Evolutionary conservation across 345 rosid species (phyloP), one percentile per base, ranked within the genome.

Genomic region (Arabidopsis thaliana): DNA sequence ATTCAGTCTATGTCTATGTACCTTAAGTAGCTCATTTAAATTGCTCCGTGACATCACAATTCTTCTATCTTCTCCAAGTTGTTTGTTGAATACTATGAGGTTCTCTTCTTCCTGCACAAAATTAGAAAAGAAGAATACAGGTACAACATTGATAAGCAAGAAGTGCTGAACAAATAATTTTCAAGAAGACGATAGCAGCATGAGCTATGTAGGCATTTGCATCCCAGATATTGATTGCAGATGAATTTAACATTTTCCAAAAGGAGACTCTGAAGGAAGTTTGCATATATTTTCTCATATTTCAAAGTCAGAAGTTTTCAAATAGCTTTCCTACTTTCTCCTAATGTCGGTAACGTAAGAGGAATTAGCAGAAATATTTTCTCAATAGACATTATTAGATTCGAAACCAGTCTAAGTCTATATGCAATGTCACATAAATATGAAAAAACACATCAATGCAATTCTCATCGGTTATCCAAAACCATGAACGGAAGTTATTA

Each of bases 11-110:
- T 20, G 69, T 74, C 22, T 60, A 50, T 55, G 30, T 77, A 96
- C 99, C 98, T 86, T 87, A 36, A 89, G 87, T 33, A 96, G 78
- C 79, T 96, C 98, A 71, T 80, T 87, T 49, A 90, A 58, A 84
- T 93, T 96, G 84, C 93, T 90, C 77, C 99, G 78, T 38, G 89
- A 86, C 82, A 86, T 86, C 74, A 92, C 88, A 59, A 92, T 86
- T 81, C 73, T 90, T 82, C 93, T 85, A 79, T 95, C 99, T 67
- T 90, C 99, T 73, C 88, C 97, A 66, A 95, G 82, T 76, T 92
- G 99, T 83, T 95, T 90, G 75, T 89, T 86, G 79, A 95, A 95
- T 65, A 81, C 83, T 68, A 70, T 78, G 25, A 87, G 96, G 41
- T 67, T 69, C 72, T 89, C 90, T 74, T 93, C 98, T 74, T 95